A percentile compares a stretch with the other conserved stretches of the same genome.
phyloP scores from a whole-genome alignment of 164 flowering plant genomes.

The Vitis cinerea region DNA sequence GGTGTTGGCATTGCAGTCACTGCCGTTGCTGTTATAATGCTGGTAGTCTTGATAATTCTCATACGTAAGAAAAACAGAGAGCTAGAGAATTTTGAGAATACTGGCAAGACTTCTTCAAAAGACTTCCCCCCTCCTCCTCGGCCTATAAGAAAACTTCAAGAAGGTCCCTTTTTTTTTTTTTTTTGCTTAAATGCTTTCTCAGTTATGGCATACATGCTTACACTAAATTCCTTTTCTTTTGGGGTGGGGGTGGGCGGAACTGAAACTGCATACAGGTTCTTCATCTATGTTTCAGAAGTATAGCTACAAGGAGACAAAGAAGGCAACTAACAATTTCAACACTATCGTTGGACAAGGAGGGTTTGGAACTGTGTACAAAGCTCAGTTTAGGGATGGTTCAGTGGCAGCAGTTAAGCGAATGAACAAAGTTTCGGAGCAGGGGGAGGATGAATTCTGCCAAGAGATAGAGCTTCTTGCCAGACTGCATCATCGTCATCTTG shows the following conservation, averaged over 20 bases:
- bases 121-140: conserved; percentile 35
- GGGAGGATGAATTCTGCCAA: conserved; percentile 82
- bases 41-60: conserved; percentile 63
- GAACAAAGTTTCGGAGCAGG: conserved; percentile 78
- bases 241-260: not conserved
- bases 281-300: conserved; percentile 71
- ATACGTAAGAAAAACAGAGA: conserved; percentile 74
- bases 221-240: not conserved
- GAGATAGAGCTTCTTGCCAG: conserved; percentile 94
- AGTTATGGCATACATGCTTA: not conserved
- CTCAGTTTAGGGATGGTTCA: conserved; percentile 71
- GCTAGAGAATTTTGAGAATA: conserved; percentile 43
- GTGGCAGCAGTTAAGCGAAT: conserved; percentile 81
- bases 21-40: conserved; percentile 52
- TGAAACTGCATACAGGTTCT: conserved; percentile 49
- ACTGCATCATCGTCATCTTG: conserved; percentile 97
- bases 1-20: conserved; percentile 71
- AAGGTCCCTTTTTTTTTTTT: conserved; percentile 49
- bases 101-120: conserved; percentile 40
- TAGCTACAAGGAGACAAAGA: conserved; percentile 80
- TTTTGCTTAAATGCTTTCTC: conserved; percentile 2
- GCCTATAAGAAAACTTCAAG: conserved; percentile 57
- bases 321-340: conserved; percentile 78
- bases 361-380: conserved; percentile 90
- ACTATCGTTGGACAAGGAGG: conserved; percentile 87